Evolutionary conservation across 495 filamentous ascomycete genomes (phyloP), one percentile per base, ranked within the genome.

Genomic region (Tetracladium marchalianum): DNA sequence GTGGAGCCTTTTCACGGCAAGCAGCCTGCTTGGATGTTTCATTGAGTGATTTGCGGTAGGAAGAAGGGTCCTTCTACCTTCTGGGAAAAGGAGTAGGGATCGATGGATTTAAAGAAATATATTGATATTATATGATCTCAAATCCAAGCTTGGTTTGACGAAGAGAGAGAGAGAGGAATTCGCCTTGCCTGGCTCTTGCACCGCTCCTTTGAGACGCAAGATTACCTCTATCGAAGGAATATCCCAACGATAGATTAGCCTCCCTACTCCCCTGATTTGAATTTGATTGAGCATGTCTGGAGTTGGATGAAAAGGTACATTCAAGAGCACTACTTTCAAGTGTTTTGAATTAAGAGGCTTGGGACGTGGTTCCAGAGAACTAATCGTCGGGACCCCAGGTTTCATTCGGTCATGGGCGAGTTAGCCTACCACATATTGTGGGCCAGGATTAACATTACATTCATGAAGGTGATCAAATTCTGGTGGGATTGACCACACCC

Each of bases 11-110:
- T 34, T 3, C 22, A 3, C 22, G 7, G 7, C 7, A 38, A 52
- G 17, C 50, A 48, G 10, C 6, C 17, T 0, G 58, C 60, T 12
- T 65, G 48, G 55, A 64, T 64, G 53, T 62, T 64, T 35, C 60
- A 49, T 39, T 55, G 55, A 1, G 54, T 37, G 13, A 62, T 61
- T 49, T 51, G 46, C 15, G 40, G 49, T 12, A 19, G 12, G 15
- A 38, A 37, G 5, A 62, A 62, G 46, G 60, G 62, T 1, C 60
- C 50, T 22, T 46, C 51, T 7, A 43, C 55, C 13, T 61, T 65
- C 32, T 63, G 50, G 52, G 56, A 62, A 31, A 65, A 65, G 37
- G 54, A 59, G n/a, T 65, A 50, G 58, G 56, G 52, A 1, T 47
- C 7, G 32, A 60, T 65, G 1, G 50, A 46, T 16, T 42, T 24